These are phyloP conservation scores for Penicillium alfredii DNA, from an alignment of 495 filamentous ascomycete genomes.

Conservation along the genomic window DNA sequence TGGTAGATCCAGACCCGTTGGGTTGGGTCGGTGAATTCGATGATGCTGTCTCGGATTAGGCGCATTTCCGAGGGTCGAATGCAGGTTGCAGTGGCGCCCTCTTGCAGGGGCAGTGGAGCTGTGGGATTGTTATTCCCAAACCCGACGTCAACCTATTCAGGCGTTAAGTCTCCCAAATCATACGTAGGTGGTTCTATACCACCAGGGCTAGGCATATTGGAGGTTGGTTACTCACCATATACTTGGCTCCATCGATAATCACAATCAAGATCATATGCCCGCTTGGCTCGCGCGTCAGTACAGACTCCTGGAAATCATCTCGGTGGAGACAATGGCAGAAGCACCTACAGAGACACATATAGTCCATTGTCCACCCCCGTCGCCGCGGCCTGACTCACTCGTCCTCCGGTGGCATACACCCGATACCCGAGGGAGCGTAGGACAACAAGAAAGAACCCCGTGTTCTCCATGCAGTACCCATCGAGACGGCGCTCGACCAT, in stretches of 20 bases:
- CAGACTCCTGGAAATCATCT: too few species aligned
- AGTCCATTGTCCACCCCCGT: conserved; percentile 17
- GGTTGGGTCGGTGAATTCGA: conserved; percentile 34
- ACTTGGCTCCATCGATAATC: conserved; percentile 46
- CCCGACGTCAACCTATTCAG: conserved; percentile 58
- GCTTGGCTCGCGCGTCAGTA: too few species aligned
- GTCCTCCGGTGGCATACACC: conserved; percentile 46
- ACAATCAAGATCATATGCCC: conserved; percentile 66
- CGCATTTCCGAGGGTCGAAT: conserved; percentile 47
- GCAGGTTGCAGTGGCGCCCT: conserved; percentile 31
- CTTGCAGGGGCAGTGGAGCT: conserved; percentile 46
- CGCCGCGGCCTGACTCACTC: conserved; percentile 26
- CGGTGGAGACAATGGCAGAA: too few species aligned
- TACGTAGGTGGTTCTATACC: neutral
- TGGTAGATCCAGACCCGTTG: conserved; percentile 57
- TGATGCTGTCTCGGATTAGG: conserved; percentile 38
- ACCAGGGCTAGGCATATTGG: conserved; percentile 3
- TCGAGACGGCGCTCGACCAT: conserved; percentile 59
- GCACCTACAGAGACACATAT: conserved; percentile 24
- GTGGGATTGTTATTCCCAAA: conserved; percentile 58
- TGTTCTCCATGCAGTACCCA: conserved; percentile 77
- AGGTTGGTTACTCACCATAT: conserved; percentile 31
- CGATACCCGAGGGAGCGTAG: conserved; percentile 56
- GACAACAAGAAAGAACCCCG: conserved; percentile 55
- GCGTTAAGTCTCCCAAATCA: too few species aligned